Evolutionary conservation across 2,329 filamentous ascomycete species (phyloP).

Genomic region (Colletotrichum australisinense): DNA sequence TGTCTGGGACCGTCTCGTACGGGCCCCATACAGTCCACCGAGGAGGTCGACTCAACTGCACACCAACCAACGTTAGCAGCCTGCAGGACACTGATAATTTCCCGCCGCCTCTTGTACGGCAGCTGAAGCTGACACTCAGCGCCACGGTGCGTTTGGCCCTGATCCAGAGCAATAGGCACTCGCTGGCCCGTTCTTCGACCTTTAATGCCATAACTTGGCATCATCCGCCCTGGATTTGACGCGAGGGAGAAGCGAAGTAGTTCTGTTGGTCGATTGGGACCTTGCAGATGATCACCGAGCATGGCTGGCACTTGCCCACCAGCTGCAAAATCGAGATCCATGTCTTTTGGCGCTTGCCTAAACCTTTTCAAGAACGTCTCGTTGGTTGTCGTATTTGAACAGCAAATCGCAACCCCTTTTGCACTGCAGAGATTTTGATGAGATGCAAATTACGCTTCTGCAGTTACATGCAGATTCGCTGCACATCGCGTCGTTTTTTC

Average conservation of each 20-base stretch:
- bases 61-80: background rate
- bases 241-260: slow-evolving; percentile 11
- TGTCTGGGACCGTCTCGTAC: background rate
- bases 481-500: background rate
- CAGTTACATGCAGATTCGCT: slow-evolving; percentile 20
- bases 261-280: background rate
- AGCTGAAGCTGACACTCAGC: slow-evolving; percentile 1
- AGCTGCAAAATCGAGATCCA: slow-evolving; percentile 10
- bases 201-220: background rate
- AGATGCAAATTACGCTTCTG: slow-evolving; percentile 33
- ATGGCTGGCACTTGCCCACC: slow-evolving; percentile 4
- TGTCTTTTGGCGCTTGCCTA: slow-evolving; percentile 1
- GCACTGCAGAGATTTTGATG: slow-evolving; percentile 28
- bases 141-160: slow-evolving; percentile 4
- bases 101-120: background rate
- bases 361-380: background rate
- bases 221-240: background rate
- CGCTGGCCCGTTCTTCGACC: background rate
- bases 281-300: background rate
- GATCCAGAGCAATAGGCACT: slow-evolving; percentile 10
- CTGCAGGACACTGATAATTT: slow-evolving; percentile 17
- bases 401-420: slow-evolving; percentile 20
- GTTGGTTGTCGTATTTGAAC: background rate
- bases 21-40: background rate
- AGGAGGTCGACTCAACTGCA: background rate